These are phyloP conservation scores for Ormosia emarginata DNA, from an alignment of 306 rosid species.

Conservation along the genomic window DNA sequence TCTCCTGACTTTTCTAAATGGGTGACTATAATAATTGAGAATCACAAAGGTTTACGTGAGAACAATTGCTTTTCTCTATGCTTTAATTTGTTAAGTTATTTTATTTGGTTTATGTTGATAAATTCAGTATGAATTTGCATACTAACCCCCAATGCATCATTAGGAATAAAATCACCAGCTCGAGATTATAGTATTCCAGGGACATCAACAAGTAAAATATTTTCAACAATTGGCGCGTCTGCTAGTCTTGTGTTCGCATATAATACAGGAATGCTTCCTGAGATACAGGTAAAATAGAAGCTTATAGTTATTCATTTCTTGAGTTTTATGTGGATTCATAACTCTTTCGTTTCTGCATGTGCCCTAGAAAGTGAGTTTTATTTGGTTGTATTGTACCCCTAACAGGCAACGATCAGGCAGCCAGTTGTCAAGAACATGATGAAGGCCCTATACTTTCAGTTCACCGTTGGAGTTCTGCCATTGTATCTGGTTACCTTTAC, in stretches of 20 bases:
- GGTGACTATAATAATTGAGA: not conserved
- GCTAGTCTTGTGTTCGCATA: slow-evolving; percentile 93
- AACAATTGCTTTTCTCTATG: not conserved
- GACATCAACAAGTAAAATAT: slow-evolving; percentile 57
- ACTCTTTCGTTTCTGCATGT: not conserved
- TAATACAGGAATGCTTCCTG: slow-evolving; percentile 99
- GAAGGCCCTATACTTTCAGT: slow-evolving; percentile 84
- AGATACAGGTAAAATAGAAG: slow-evolving; percentile 70
- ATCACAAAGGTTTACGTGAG: not conserved
- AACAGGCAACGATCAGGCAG: slow-evolving; percentile 85
- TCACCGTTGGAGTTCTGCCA: slow-evolving; percentile 78
- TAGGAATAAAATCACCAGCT: slow-evolving; percentile 71
- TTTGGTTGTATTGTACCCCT: slow-evolving; percentile 21
- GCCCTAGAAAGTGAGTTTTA: slow-evolving; percentile 14
- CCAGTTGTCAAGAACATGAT: slow-evolving; percentile 94
- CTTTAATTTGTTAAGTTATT: not conserved
- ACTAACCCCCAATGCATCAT: not conserved
- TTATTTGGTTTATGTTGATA: not conserved
- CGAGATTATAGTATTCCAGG: slow-evolving; percentile 81
- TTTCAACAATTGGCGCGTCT: slow-evolving; percentile 78
- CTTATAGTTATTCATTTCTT: not conserved
- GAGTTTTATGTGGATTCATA: not conserved
- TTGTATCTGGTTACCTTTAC: slow-evolving; percentile 71
- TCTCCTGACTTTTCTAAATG: not conserved
- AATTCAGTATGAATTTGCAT: not conserved